These are phyloP conservation scores for Puccinia horiana DNA, from an alignment of 1,284 basidiomycete genomes.

Conservation along the genomic window DNA sequence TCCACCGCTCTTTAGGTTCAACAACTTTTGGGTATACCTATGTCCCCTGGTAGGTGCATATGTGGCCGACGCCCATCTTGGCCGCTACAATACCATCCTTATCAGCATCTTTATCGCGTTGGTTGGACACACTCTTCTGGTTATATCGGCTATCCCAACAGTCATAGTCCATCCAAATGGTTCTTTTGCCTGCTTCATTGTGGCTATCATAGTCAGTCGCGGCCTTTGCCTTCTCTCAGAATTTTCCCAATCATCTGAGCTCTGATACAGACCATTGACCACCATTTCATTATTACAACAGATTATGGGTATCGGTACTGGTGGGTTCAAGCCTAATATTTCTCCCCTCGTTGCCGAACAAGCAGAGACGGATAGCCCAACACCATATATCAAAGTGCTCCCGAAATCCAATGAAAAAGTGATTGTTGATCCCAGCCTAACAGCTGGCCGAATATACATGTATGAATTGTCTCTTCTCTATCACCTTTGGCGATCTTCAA, in stretches of 20 bases:
- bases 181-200: conserved; percentile 67
- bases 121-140: conserved; percentile 69
- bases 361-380: conserved; percentile 63
- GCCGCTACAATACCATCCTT: conserved; percentile 62
- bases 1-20: conserved; percentile 29
- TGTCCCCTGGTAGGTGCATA: conserved; percentile 57
- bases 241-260: background rate
- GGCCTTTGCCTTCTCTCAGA: background rate
- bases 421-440: conserved; percentile 75
- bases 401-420: conserved; percentile 71
- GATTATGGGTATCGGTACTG: conserved; percentile 64
- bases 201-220: conserved; percentile 72
- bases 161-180: conserved; percentile 67
- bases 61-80: conserved; percentile 60
- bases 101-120: conserved; percentile 59
- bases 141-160: conserved; percentile 71
- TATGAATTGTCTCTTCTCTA: conserved; percentile 59
- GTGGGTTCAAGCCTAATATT: conserved; percentile 61
- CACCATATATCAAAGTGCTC: conserved; percentile 60
- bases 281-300: background rate
- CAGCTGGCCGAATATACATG: conserved; percentile 65
- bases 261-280: background rate
- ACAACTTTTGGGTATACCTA: conserved; percentile 55
- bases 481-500: background rate
- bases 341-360: conserved; percentile 76